Evolutionary conservation across 768 basidiomycete species (phyloP).

Genomic region (Myochromella boudieri): DNA sequence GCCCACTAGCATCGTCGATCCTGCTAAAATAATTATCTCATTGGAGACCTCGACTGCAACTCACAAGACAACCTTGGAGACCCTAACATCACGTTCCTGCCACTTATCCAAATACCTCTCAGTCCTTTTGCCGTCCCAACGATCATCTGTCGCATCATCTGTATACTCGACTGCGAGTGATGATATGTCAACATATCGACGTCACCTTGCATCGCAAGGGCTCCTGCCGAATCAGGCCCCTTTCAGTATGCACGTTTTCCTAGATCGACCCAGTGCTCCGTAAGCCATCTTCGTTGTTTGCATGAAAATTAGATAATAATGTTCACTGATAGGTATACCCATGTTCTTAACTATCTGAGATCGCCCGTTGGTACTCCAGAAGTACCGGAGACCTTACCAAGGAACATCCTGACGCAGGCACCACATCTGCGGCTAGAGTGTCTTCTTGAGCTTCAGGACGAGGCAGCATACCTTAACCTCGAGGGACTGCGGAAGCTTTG

Average conservation of each 20-base stretch:
- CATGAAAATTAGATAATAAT: constrained; percentile 2
- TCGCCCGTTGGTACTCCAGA: constrained; percentile 46
- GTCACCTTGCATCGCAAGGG: constrained; percentile 64
- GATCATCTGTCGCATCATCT: constrained; percentile 50
- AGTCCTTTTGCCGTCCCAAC: constrained; percentile 38
- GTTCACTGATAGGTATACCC: constrained; percentile 56
- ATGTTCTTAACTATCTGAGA: constrained; percentile 74
- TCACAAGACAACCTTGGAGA: constrained; percentile 63
- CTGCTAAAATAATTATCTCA: constrained; percentile 63
- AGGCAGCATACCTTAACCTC: constrained; percentile 75
- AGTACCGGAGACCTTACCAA: constrained; percentile 56
- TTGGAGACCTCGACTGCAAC: constrained; percentile 73
- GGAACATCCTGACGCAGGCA: constrained; percentile 50
- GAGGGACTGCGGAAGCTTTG: constrained; percentile 65
- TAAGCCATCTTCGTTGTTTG: constrained; percentile 38
- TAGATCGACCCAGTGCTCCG: constrained; percentile 80
- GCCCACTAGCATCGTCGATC: constrained; percentile 49
- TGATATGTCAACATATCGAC: constrained; percentile 55
- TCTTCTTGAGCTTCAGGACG: constrained; percentile 76
- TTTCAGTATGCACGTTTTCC: constrained; percentile 64
- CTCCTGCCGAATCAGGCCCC: constrained; percentile 46
- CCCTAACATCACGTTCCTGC: constrained; percentile 69
- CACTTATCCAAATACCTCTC: constrained; percentile 59
- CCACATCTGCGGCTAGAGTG: constrained; percentile 54
- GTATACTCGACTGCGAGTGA: constrained; percentile 55